Evolutionary conservation across 768 basidiomycete species (phyloP), one percentile per base, ranked within the genome.

Genomic region (Daedalea quercina): DNA sequence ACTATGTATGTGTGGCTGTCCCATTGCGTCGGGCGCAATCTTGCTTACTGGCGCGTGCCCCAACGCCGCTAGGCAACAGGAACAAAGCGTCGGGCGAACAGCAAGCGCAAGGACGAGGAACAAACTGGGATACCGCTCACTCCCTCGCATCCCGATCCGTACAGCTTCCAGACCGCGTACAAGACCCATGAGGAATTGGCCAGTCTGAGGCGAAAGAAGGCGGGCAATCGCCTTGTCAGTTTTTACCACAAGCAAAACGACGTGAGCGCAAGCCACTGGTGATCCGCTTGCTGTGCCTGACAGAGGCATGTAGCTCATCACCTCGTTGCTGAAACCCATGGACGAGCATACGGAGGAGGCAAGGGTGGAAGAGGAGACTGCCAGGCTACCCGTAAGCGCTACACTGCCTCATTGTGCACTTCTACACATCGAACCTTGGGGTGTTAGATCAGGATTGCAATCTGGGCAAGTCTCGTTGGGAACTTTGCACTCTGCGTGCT

Each of bases 321-420:
- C 71, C n/a, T 78, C 81, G 19, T 70, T 97, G 56, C 77, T 98
- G 31, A 96, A 95, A 68, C 81, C 93, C 0, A 87, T 98, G 81
- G 88, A 92, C 33, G 84, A 86, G 31, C 89, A 94, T 62, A 91
- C 91, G 0, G 78, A 81, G 48, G 90, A 95, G 60, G 93, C 92
- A 15, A 78, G 75, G 54, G 74, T 77, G 11, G 81, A 84, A 28
- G 86, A 85, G 64, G 79, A 85, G 33, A 75, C 76, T 26, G 73
- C 78, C 34, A 84, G 87, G 19, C 60, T 90, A 45, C 76, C 85
- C 19, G 90, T 90, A 62, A 56, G 80, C 68, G n/a, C 42, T n/a
- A n/a, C 11, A 17, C 7, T 9, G 11, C 2, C 46, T 25, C 23
- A 13, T 11, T 7, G n/a, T n/a, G n/a, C 9, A 44, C 3, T 20